Percentiles rank a stretch among this genome's conserved stretches.
phyloP scores from a whole-genome alignment of 345 rosid species.

The Pistacia atlantica region DNA sequence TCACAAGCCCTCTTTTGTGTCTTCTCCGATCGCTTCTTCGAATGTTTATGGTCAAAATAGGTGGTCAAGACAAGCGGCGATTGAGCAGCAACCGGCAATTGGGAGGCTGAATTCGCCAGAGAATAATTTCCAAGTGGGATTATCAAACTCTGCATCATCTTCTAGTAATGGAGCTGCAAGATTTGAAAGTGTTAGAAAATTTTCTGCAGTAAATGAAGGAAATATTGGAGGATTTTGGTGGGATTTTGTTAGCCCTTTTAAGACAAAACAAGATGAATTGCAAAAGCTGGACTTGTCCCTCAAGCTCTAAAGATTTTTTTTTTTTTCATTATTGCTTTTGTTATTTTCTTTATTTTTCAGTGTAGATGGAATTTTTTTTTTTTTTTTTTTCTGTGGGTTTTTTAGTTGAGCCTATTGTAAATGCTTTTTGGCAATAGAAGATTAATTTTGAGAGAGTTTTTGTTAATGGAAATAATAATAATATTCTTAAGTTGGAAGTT shows the following conservation, averaged over 20 bases:
- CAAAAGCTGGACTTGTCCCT: conserved; percentile 88
- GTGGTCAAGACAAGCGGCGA: conserved; percentile 39
- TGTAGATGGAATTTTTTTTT: not conserved
- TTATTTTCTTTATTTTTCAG: not conserved
- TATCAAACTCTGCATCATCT: conserved; percentile 26
- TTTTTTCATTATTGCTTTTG: not conserved
- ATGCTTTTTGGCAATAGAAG: conserved; percentile 26
- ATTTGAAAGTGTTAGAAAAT: conserved; percentile 37
- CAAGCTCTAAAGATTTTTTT: conserved; percentile 55
- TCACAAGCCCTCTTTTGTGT: conserved; percentile 42
- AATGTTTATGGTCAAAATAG: conserved; percentile 39
- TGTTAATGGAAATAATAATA: not conserved
- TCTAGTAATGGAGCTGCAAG: conserved; percentile 32
- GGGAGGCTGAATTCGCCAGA: conserved; percentile 37
- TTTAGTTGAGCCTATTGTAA: conserved; percentile 29
- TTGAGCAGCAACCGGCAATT: conserved; percentile 48
- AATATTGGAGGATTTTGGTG: conserved; percentile 41
- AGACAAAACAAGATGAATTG: conserved; percentile 59
- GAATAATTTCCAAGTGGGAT: conserved; percentile 25
- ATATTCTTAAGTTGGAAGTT: conserved; percentile 15
- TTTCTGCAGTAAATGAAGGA: conserved; percentile 35
- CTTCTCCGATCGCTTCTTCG: conserved; percentile 18
- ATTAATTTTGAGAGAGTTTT: conserved; percentile 18
- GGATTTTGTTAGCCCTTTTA: conserved; percentile 45
- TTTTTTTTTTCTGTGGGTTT: not conserved